Evolutionary conservation across 2,329 filamentous ascomycete genomes (phyloP), one percentile per base, ranked within the genome.

Genomic region (Phialocephala sp.): DNA sequence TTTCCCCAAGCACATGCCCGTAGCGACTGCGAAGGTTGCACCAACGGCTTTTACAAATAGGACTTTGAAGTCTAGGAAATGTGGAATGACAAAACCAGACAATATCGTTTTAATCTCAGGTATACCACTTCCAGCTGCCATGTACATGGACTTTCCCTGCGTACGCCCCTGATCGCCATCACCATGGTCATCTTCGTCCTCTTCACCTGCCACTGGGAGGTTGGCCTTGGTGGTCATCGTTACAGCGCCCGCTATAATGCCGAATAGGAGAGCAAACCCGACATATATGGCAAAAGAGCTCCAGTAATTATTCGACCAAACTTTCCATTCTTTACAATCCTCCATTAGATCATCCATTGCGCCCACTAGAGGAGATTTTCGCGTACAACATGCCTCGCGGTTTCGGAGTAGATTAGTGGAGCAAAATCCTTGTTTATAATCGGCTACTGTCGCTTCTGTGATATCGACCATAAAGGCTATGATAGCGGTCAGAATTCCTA

Each of bases 101-200:
- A 87, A 75, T 45, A 88, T 84, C 1, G 84, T 87, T 74, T 88
- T 88, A 77, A 88, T 87, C 74, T 88, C 85, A 0, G 86, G 86
- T 39, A 88, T 87, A 0, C 86, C 86, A 65, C 80, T 83, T 6
- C 86, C 85, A 39, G 84, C 82, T 3, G 84, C 84, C 82, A 87
- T 84, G 71, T 86, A 87, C 79, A 87, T 86, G 4, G 75, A 78
- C 72, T 87, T 87, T 0, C 80, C 82, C 8, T 75, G 56, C 1
- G 68, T 64, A 1, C 60, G 59, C n/a, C 59, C 56, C 66, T 70
- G 55, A 20, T 66, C 56, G 45, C 66, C 58, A 14, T 43, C 35
- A 52, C 24, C 11, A 47, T 55, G 11, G 11, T 63, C 43, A 2
- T 64, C 68, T 15, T 66, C 62, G 20, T 70, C 70, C 6, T 71